Percentiles rank a stretch among this genome's conserved stretches.
These are phyloP conservation scores for Ceratocystis destructans DNA, from an alignment of 2,329 filamentous ascomycete species.

Conservation along the genomic window DNA sequence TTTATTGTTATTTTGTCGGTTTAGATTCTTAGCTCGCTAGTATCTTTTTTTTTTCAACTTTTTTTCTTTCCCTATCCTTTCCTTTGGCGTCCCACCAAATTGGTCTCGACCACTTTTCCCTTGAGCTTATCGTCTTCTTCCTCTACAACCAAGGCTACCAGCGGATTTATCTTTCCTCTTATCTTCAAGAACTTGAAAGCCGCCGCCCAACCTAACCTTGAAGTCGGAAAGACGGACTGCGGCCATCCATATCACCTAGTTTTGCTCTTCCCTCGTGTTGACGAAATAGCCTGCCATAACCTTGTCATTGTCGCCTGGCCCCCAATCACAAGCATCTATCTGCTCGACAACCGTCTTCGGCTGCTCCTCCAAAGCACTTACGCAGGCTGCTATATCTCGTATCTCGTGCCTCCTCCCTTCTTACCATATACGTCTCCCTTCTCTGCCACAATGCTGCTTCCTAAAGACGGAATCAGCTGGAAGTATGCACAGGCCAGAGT, in stretches of 20 bases:
- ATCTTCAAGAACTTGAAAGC: not conserved
- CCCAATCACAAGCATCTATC: not conserved
- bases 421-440: conserved; percentile 22
- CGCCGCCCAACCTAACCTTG: not conserved
- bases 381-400: not conserved
- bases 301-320: not conserved
- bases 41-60: too few species aligned
- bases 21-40: too few species aligned
- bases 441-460: conserved; percentile 58
- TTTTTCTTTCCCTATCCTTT: too few species aligned
- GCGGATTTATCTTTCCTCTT: not conserved
- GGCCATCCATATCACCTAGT: not conserved
- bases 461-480: conserved; percentile 83
- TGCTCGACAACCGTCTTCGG: too few species aligned
- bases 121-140: not conserved
- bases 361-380: not conserved
- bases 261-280: not conserved
- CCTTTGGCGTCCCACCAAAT: not conserved
- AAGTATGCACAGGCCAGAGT: conserved; percentile 72
- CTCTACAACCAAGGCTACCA: not conserved
- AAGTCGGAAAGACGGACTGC: not conserved
- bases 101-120: not conserved
- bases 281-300: not conserved
- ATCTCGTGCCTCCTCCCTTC: not conserved
- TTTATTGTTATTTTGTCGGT: too few species aligned